Evolutionary conservation across 345 rosid genomes (phyloP), one percentile per base, ranked within the genome.

Genomic region (Theobroma cacao): DNA sequence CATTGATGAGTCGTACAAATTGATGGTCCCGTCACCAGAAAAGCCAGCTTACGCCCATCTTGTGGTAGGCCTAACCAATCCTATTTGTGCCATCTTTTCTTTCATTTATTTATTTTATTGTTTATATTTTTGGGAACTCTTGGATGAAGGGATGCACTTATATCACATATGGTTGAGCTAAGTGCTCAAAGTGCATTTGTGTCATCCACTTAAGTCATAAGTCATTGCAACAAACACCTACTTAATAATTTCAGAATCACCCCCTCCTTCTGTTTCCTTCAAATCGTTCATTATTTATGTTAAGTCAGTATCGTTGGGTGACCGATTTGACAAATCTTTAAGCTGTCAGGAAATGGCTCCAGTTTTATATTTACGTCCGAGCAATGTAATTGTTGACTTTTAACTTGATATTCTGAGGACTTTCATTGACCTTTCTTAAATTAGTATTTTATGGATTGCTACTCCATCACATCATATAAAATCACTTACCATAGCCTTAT

Each of bases 1-100:
- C 40, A 64, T 60, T 38, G 91, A 90, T 59, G 97, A 92, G 76
- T 90, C 94, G 20, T 90, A 92, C 87, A 90, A 78, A 76, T 78
- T 92, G 65, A 72, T 74, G 58, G 85, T 92, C 61, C 87, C 94
- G 70, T 84, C 88, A 38, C 80, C 64, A 34, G 80, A 76, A 33
- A 85, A 85, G 18, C 86, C 88, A 5, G 80, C 75, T 76, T 83
- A 68, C 83, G 93, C 90, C 31, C 86, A 81, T 65, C 87, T 90
- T 68, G 89, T 90, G 94, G 94, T 87, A 62, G 62, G 67, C 79
- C 65, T 5, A 43, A 58, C 56, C 18, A 13, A 15, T 75, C 52
- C 61, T 56, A 55, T 58, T 33, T 72, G 7, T 50, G 8, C 38
- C 48, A 24, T 30, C 34, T 11, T 5, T 30, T 26, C 3, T 15